A percentile compares a stretch with the other conserved stretches of the same genome.
Conservation (phyloP, 73 alveolate genomes). For the Durusdinium trenchii region DNA sequence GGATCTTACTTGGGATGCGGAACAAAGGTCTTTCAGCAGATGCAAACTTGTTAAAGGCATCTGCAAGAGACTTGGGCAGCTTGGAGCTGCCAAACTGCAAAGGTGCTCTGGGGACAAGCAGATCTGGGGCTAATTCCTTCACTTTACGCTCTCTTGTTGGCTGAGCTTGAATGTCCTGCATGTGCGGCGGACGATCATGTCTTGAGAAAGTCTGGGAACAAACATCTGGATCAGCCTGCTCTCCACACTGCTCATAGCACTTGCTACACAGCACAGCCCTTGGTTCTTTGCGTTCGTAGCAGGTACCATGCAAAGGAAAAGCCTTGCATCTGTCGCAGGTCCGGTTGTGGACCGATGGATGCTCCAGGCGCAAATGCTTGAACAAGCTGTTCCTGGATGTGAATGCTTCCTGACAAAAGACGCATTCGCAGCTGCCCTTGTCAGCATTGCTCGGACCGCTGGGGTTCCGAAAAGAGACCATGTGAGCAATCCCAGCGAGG, state of each 20-base stretch:
- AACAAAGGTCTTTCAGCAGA: constrained; percentile 15
- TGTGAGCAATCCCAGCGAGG: constrained; percentile 50
- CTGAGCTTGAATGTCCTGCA: not conserved
- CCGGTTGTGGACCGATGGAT: constrained; percentile 49
- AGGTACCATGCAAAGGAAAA: constrained; percentile 49
- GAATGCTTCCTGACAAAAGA: constrained; percentile 19
- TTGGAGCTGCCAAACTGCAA: constrained; percentile 17
- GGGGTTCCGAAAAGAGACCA: not conserved
- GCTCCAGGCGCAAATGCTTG: constrained; percentile 81
- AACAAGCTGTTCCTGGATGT: constrained; percentile 49
- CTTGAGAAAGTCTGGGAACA: not conserved
- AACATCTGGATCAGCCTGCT: constrained; percentile 33
- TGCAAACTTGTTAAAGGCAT: constrained; percentile 37
- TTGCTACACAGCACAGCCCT: constrained; percentile 37
- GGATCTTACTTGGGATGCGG: constrained; percentile 63
- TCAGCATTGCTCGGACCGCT: not conserved
- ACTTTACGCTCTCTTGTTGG: not conserved
- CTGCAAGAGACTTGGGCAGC: constrained; percentile 48
- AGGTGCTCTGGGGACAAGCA: not conserved
- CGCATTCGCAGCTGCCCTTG: not conserved
- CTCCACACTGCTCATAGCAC: constrained; percentile 17
- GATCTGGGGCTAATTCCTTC: not conserved
- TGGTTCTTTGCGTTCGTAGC: constrained; percentile 30
- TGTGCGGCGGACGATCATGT: constrained; percentile 40
- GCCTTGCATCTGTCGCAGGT: constrained; percentile 22